A percentile compares a stretch with the other conserved stretches of the same genome.
Evolutionary conservation across 2,329 filamentous ascomycete species (phyloP).

Genomic region (Talaromyces amestolkiae): DNA sequence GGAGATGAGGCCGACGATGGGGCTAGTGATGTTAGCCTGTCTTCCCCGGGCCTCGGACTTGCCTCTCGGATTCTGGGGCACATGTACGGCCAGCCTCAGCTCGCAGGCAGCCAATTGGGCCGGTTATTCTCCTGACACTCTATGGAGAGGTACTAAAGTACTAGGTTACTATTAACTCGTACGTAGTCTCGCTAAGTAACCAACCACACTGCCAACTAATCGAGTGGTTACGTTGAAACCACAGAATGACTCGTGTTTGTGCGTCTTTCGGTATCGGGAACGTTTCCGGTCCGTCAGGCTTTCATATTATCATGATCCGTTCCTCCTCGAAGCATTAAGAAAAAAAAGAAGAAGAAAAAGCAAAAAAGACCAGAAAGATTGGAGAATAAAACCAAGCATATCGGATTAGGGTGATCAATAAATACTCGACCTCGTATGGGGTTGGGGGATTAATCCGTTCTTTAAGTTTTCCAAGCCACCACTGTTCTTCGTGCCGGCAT

Average conservation of each 20-base stretch:
- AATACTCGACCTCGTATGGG: neutral
- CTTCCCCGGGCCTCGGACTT: slow-evolving; percentile 8
- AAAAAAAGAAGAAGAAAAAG: neutral
- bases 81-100: slow-evolving; percentile 5
- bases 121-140: neutral
- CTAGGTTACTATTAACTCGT: neutral
- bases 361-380: too few relatives aligned
- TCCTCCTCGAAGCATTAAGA: neutral
- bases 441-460: neutral
- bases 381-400: too few relatives aligned
- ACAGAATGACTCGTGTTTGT: slow-evolving; percentile 2
- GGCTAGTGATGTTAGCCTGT: slow-evolving; percentile 3
- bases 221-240: neutral
- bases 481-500: neutral
- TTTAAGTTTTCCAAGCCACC: neutral
- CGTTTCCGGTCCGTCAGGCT: neutral
- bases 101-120: neutral
- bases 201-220: neutral
- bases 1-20: slow-evolving; percentile 3
- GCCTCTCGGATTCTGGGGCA: slow-evolving; percentile 11
- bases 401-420: neutral
- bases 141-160: neutral
- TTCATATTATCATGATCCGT: neutral
- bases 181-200: neutral
- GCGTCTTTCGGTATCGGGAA: neutral